Conservation (phyloP, 2,329 filamentous ascomycete genomes). For the Polychaeton citri region DNA sequence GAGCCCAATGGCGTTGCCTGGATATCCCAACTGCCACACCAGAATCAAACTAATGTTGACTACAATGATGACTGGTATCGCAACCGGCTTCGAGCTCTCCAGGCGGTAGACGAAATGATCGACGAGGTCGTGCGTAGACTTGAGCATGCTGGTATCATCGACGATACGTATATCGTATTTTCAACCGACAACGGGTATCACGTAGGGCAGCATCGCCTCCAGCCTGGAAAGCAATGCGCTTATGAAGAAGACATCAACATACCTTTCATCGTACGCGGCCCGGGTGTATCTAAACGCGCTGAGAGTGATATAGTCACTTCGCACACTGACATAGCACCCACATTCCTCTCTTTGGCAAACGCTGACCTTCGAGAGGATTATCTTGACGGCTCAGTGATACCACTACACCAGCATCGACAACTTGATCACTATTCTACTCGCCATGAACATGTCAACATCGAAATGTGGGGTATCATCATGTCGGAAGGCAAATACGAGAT, state of each 20-base stretch:
- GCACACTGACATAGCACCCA: slow-evolving; percentile 26
- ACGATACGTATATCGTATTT: slow-evolving; percentile 34
- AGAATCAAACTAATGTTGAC: slow-evolving; percentile 34
- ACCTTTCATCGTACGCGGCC: slow-evolving; percentile 25
- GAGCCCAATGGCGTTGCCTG: slow-evolving; percentile 33
- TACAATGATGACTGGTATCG: slow-evolving; percentile 43
- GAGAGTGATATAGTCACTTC: slow-evolving; percentile 20
- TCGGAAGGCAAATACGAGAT: slow-evolving; percentile 20
- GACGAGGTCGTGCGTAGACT: slow-evolving; percentile 31
- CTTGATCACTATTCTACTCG: slow-evolving; percentile 5
- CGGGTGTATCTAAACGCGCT: slow-evolving; percentile 16
- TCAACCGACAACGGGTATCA: slow-evolving; percentile 27
- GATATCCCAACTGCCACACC: slow-evolving; percentile 29
- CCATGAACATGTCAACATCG: slow-evolving; percentile 26
- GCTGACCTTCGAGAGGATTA: slow-evolving; percentile 14
- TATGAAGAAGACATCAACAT: slow-evolving; percentile 27
- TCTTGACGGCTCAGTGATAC: slow-evolving; percentile 24
- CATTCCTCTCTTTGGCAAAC: slow-evolving; percentile 21
- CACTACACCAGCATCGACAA: slow-evolving; percentile 11
- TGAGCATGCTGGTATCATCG: slow-evolving; percentile 27
- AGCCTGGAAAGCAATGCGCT: slow-evolving; percentile 24
- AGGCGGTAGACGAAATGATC: slow-evolving; percentile 43
- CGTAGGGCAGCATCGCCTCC: slow-evolving; percentile 24
- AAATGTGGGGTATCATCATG: slow-evolving; percentile 27
- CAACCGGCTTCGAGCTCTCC: slow-evolving; percentile 35